Base-by-base conservation (phyloP, 148 eudicot genomes). In the Vaccinium vitisidaea region DNA sequence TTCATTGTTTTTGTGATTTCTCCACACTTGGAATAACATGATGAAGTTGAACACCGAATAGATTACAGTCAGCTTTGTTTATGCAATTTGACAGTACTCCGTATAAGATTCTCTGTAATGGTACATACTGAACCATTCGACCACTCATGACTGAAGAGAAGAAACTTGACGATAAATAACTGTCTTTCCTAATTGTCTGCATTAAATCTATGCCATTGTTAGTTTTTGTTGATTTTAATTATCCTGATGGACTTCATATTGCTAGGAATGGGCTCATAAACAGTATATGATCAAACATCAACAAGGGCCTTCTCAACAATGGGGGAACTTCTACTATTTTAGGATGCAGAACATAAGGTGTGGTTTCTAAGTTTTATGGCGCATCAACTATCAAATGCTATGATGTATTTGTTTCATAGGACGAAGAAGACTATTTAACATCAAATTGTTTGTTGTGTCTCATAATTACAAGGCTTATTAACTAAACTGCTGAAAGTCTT, bases 261-360 rank as follows among this genome's bases (percentile, higher is more conserved):
- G 53, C 21, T 88, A 97, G 99, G 98, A 93, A 88, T 94, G 98
- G 99, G 99, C 98, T 85, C 98, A 97, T 88, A 92, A 95, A 88
- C 98, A 92, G 88, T 95, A 97, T 80, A 93, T 97, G 82, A 92
- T 88, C 79, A 97, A 97, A 84, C 98, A 94, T 82, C 99, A 92
- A 23, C 99, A 97, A 85, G 99, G 98, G 75, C 98, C 99, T 88
- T 94, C 99, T 81, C 98, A 97, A 85, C 96, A 97, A 83, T 97
- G 99, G 99, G 99, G 99, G 56, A 97, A 95, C 90, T 97, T 95
- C 89, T 92, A 91, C 90, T 97, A 97, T 89, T 97, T 97, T 53
- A 91, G 99, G 88, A 97, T 97, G 99, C 98, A 95, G 83, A 94
- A 93, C 84, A 95, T 97, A 88, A 94, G 98, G 99, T 93, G 56